Evolutionary conservation across 495 filamentous ascomycete species (phyloP), one percentile per base, ranked within the genome.

Genomic region (Penicillium egyptiacum): DNA sequence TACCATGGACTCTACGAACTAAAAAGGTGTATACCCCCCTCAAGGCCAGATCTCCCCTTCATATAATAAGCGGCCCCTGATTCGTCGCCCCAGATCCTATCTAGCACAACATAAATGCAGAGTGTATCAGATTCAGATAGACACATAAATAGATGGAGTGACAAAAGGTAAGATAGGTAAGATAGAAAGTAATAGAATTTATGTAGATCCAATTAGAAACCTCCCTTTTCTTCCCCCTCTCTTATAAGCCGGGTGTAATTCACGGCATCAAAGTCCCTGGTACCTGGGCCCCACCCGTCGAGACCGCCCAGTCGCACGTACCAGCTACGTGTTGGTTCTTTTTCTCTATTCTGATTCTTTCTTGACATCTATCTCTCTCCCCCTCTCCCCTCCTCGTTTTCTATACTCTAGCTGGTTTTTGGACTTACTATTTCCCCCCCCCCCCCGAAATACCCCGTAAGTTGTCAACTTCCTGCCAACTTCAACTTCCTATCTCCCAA

Each of bases 41-140:
- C 26, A 33, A 44, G 50, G 55, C 59, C 55, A 39, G 50, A 50
- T 44, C 23, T 37, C 22, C 25, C 23, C 56, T 59, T 35, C 56
- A 33, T 53, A 59, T 49, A 66, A 68, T 68, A 66, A 68, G 66
- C 66, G 58, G 58, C 53, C 58, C 58, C 63, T 68, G 63, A 68
- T 68, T 66, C 63, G 66, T 40, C 48, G 12, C 12, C 31, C 30
- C 20, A 41, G 8, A 51, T 22, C 35, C 35, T 52, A 37, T 52
- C 22, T 37, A 44, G 8, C 28, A 8, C 37, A 35, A 31, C 28
- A 12, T 12, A 17, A 25, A 6, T 19, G 22, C 8, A 31, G 9
- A 16, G 19, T 42, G 2, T 20, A 30, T 5, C 4, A 39, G 35
- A 39, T 17, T 39, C 16, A 39, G 26, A 39, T 9, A 12, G 0